Conservation (phyloP, 2,329 filamentous ascomycete genomes). For the Cercospora sp. region DNA sequence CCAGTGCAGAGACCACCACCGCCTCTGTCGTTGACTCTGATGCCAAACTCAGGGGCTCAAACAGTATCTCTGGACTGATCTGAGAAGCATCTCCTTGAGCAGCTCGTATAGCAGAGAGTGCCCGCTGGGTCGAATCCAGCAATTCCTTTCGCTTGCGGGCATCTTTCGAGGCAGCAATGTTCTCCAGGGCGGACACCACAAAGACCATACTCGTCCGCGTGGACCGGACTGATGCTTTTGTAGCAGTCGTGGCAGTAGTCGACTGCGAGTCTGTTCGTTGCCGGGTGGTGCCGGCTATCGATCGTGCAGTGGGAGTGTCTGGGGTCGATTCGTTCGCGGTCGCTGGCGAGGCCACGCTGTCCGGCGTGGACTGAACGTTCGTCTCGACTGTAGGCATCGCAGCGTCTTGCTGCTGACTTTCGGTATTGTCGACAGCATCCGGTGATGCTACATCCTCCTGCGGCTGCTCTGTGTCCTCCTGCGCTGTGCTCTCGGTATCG, state of each 20-base stretch:
- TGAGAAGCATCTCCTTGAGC: constrained; percentile 70
- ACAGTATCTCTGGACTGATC: constrained; percentile 88
- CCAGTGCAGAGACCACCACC: constrained; percentile 84
- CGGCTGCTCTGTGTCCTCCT: constrained; percentile 17
- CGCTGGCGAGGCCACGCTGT: constrained; percentile 21
- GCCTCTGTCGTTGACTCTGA: constrained; percentile 82
- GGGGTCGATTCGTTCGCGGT: constrained; percentile 25
- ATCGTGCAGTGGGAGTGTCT: constrained; percentile 23
- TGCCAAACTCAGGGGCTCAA: constrained; percentile 85
- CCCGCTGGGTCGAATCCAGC: constrained; percentile 75
- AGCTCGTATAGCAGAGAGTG: constrained; percentile 78
- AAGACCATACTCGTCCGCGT: constrained; percentile 94
- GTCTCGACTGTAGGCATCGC: constrained; percentile 7
- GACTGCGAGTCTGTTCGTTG: constrained; percentile 62
- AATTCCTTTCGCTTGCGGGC: constrained; percentile 83
- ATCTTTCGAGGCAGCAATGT: constrained; percentile 88
- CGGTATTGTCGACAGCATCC: constrained; percentile 19
- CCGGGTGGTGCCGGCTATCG: constrained; percentile 34
- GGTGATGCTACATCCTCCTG: constrained; percentile 7
- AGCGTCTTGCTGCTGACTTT: background rate
- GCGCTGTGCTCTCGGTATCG: constrained; percentile 5
- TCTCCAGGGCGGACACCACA: constrained; percentile 88
- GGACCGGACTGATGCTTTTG: constrained; percentile 50
- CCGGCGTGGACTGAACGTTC: constrained; percentile 15
- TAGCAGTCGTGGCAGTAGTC: constrained; percentile 52